Percentiles rank a stretch among this genome's conserved stretches.
phyloP scores from a whole-genome alignment of 75 land plant species.

The Adiantum capillusveneris region DNA sequence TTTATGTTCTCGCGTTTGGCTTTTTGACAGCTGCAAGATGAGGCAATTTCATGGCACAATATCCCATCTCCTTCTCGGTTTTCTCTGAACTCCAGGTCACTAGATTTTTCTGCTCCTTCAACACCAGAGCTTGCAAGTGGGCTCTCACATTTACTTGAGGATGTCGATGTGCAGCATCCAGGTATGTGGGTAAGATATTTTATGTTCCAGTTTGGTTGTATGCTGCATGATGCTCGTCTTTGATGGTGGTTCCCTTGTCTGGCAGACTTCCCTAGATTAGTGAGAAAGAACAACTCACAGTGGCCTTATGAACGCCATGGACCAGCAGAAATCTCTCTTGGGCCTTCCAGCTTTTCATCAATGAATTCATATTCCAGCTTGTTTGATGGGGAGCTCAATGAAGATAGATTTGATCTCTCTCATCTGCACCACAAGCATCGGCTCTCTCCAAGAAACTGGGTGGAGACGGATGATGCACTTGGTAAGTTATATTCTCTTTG shows the following conservation, averaged over 20 bases:
- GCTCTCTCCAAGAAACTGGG: constrained; percentile 14
- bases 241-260: no score
- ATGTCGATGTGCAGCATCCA: background rate
- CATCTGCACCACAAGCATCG: constrained; percentile 8
- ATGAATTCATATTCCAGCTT: background rate
- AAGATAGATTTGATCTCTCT: constrained; percentile 5
- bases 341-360: background rate
- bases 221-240: no score
- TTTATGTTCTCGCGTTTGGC: background rate
- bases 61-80: background rate
- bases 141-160: background rate
- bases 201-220: no score
- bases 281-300: background rate
- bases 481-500: constrained; percentile 12
- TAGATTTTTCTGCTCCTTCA: background rate
- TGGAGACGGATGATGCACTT: constrained; percentile 29
- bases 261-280: background rate
- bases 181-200: background rate
- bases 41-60: constrained; percentile 1
- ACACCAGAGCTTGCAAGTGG: background rate
- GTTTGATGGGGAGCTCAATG: background rate
- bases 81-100: background rate
- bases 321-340: background rate
- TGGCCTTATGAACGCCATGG: background rate
- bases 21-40: constrained; percentile 15